Evolutionary conservation across 495 filamentous ascomycete species (phyloP).

Genomic region (Talaromyces nanjingensis): DNA sequence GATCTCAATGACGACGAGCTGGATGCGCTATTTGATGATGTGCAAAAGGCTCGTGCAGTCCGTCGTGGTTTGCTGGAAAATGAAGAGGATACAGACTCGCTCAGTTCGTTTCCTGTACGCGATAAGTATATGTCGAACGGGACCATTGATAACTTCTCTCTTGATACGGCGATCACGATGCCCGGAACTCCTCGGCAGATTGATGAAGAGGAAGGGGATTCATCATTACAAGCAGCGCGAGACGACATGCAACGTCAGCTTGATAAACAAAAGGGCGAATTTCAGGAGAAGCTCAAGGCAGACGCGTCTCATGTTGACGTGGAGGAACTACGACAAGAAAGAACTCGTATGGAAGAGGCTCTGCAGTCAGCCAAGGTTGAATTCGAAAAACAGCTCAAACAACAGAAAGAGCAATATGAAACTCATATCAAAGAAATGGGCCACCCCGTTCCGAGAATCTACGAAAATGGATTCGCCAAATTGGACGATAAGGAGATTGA

Average conservation of each 20-base stretch:
- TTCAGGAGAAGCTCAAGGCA: slow-evolving; percentile 72
- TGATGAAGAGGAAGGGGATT: slow-evolving; percentile 61
- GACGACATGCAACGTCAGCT: slow-evolving; percentile 86
- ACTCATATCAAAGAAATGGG: slow-evolving; percentile 54
- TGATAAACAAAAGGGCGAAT: slow-evolving; percentile 77
- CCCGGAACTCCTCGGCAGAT: slow-evolving; percentile 81
- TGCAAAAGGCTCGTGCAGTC: slow-evolving; percentile 77
- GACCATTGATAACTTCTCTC: slow-evolving; percentile 92
- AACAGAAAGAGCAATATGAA: slow-evolving; percentile 73
- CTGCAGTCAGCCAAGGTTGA: slow-evolving; percentile 73
- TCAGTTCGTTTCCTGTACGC: slow-evolving; percentile 76
- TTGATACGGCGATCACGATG: slow-evolving; percentile 90
- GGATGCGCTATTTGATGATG: slow-evolving; percentile 90
- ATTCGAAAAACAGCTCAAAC: slow-evolving; percentile 72
- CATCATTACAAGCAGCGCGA: slow-evolving; percentile 63
- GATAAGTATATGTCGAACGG: slow-evolving; percentile 97
- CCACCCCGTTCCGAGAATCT: slow-evolving; percentile 40
- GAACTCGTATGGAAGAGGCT: slow-evolving; percentile 78
- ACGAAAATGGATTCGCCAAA: slow-evolving; percentile 47
- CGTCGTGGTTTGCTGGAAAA: slow-evolving; percentile 65
- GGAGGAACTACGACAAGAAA: slow-evolving; percentile 78
- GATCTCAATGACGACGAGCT: slow-evolving; percentile 89
- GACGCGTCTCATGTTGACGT: slow-evolving; percentile 73
- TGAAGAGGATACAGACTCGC: slow-evolving; percentile 85
- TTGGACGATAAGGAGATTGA: slow-evolving; percentile 63